Evolutionary conservation across 129 eudicot species (phyloP).

Genomic region (Dittrichia graveolens): DNA sequence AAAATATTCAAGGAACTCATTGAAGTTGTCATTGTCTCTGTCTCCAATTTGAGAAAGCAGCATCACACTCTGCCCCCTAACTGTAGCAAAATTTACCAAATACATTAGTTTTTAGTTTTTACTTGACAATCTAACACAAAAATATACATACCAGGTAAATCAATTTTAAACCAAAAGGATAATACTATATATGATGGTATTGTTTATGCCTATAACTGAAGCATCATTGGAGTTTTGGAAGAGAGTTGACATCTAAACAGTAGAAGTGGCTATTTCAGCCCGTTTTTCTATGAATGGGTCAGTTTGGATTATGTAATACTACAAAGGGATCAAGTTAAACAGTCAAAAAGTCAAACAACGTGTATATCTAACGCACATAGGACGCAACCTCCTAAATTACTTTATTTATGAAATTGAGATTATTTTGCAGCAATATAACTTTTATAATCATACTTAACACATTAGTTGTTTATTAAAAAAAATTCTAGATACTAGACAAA

Average conservation of each 20-base stretch:
- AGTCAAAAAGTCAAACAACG: not conserved
- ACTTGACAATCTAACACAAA: not conserved
- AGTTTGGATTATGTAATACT: not conserved
- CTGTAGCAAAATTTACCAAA: not conserved
- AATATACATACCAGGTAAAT: not conserved
- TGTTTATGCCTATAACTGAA: not conserved
- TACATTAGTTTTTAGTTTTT: not conserved
- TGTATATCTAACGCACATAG: not conserved
- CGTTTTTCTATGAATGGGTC: not conserved
- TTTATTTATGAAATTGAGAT: not conserved
- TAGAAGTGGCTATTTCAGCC: not conserved
- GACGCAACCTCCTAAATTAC: not conserved
- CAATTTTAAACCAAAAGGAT: not conserved
- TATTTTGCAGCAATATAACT: not conserved
- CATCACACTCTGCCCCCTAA: conserved; percentile 7
- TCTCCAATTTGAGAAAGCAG: conserved; percentile 11
- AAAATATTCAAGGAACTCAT: not conserved
- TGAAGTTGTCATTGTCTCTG: not conserved
- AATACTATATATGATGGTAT: not conserved
- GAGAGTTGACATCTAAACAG: conserved; percentile 15
- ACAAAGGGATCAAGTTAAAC: not conserved
- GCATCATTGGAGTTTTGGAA: not conserved
- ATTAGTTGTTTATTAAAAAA: not conserved
- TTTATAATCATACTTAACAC: not conserved
- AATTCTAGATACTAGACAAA: not conserved